Base-by-base conservation (phyloP, 371 early-diverging fungal species). In the Rhizomucor pusillus region DNA sequence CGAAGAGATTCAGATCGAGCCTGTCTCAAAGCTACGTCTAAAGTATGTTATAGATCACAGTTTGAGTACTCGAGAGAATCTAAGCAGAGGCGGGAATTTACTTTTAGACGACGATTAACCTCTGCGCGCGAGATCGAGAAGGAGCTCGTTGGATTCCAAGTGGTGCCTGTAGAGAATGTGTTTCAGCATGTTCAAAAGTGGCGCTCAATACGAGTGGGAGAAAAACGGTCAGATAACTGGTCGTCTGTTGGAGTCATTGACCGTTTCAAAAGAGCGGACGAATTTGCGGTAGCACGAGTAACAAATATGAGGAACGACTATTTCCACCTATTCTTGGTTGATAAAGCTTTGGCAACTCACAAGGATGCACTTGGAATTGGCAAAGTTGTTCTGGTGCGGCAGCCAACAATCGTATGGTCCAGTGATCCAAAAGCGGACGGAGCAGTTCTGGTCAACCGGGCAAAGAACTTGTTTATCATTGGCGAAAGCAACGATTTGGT, bases 231-330 rank as follows among this genome's bases (percentile, higher is more conserved):
- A 2, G 22, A 56, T 3, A 44, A 71, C 33, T 75, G 75, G 75
- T 51, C 62, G 1, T 71, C 75, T 0, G 61, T 64, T 16, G 75
- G 72, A 3, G 56, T 75, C 1, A 52, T 75, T 0, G 72, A 75
- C 22, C 63, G 66, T 10, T 16, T 49, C 18, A 45, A 29, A 43
- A 33, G 47, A 1, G 47, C 51, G 29, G 54, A 65, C 19, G 37
- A 44, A 19, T 60, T 69, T 5, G 52, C 55, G 22, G 67, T 71
- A 7, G 55, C 54, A 7, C 60, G 67, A 9, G 29, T 75, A 0
- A 69, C 67, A 2, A 60, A 75, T 24, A 60, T 75, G 67, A 41
- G 69, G 29, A 67, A 66, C 10, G 9, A 25, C 12, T 39, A 60
- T 45, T 43, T 56, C 0, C 50, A 69, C 50, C 36, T 67, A 1